Base-by-base conservation (phyloP, 73 alveolate species). In the Paramecium octaurelia region DNA sequence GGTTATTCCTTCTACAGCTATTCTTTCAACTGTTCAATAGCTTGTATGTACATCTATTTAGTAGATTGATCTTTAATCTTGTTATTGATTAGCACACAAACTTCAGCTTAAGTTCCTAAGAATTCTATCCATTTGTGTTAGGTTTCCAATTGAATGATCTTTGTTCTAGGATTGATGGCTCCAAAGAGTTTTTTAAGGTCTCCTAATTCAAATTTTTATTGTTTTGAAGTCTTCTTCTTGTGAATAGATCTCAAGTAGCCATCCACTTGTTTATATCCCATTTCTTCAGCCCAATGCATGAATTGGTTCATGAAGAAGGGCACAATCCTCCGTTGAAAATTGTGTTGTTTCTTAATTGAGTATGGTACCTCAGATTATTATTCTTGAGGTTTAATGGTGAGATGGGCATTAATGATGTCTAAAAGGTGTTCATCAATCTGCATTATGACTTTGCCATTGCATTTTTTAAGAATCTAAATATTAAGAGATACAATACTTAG, bases 231-330 rank as follows among this genome's bases (percentile, higher is more conserved):
- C 73, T 80, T 80, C 16, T 46, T 80, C 29, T 80, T 80, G 34
- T 80, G 91, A 24, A 80, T 80, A 0, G 91, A 34, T 80, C 75
- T 80, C 43, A 80, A 48, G 27, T 80, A 80, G 23, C 91, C 76
- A 42, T 80, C 91, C 11, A 80, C 91, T 43, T 80, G 16, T 46
- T 80, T 80, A 35, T 80, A 80, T 43, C 91, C 91, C 91, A 80
- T 80, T 80, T 80, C 46, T 31, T 42, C 70, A 9, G 91, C 91
- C 91, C 91, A 80, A 23, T 80, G 91, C 91, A 80, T 80, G 58
- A 80, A 80, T 80, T 80, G 34, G 14, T 80, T 80, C 91, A 80
- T 80, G 20, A 80, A 80, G 50, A 80, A 80, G 0, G 91, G 91
- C 27, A 80, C 91, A 20, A 80, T 80, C 10, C 91, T 40, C 2